phyloP scores from a whole-genome alignment of 1,284 basidiomycete species.

The Sphaerobolus stellatus region DNA sequence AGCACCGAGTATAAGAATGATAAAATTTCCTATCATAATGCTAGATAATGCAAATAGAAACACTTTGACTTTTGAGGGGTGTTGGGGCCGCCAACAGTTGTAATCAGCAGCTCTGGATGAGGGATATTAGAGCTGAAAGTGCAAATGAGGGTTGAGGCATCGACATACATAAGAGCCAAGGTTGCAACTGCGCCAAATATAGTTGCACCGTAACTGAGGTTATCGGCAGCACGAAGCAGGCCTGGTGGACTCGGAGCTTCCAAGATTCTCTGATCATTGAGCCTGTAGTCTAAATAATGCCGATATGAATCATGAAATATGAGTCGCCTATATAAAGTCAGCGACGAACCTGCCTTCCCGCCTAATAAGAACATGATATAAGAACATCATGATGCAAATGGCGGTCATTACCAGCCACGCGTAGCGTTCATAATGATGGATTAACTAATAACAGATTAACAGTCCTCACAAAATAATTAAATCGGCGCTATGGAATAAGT shows the following conservation, averaged over 20 bases:
- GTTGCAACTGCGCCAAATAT: conserved; percentile 54
- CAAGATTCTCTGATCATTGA: conserved; percentile 41
- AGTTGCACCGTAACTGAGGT: conserved; percentile 58
- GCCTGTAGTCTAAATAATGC: too few species aligned
- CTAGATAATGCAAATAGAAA: conserved; percentile 58
- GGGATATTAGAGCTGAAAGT: neutral
- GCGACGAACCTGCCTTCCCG: too few species aligned
- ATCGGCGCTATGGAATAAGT: too few species aligned
- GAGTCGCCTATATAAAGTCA: too few species aligned
- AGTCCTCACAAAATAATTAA: too few species aligned
- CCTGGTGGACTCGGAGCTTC: conserved; percentile 51
- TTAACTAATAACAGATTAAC: conserved; percentile 48
- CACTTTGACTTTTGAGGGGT: conserved; percentile 45
- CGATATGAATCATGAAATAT: too few species aligned
- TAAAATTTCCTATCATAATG: conserved; percentile 53
- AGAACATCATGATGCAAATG: neutral
- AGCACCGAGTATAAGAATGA: conserved; percentile 56
- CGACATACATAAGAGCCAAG: conserved; percentile 26
- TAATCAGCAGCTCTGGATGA: conserved; percentile 53
- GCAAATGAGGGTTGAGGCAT: neutral
- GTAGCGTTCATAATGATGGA: conserved; percentile 61
- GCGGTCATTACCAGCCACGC: conserved; percentile 46
- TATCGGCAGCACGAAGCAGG: conserved; percentile 39
- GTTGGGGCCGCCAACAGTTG: conserved; percentile 49
- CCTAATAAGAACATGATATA: too few species aligned